phyloP scores from a whole-genome alignment of 2,329 filamentous ascomycete species.

The Cytospora piceicola region DNA sequence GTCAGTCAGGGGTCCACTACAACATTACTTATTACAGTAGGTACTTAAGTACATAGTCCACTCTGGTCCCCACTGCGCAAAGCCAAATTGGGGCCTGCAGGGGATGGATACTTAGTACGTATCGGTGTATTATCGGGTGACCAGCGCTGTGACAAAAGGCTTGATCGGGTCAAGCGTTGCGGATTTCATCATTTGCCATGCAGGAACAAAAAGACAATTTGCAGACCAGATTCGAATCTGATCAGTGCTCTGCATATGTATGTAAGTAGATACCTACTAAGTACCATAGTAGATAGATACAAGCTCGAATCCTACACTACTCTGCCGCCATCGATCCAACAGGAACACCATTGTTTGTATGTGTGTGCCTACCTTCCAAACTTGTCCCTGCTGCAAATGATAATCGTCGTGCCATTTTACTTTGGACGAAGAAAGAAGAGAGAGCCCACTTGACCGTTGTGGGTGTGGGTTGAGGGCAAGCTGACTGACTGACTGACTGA shows the following conservation, averaged over 20 bases:
- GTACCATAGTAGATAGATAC: too few species aligned
- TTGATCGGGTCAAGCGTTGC: not conserved
- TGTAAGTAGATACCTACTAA: not conserved
- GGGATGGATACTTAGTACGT: too few species aligned
- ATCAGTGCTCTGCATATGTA: not conserved
- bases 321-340: not conserved
- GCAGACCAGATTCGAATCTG: constrained; percentile 9
- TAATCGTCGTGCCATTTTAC: not conserved
- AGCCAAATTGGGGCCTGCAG: too few species aligned
- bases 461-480: not conserved
- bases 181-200: not conserved
- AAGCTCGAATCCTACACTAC: not conserved
- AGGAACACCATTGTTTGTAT: not conserved
- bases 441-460: not conserved
- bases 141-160: not conserved
- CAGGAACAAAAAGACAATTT: constrained; percentile 17
- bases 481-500: not conserved
- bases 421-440: not conserved
- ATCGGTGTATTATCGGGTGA: too few species aligned
- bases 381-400: not conserved
- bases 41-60: too few species aligned
- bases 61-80: too few species aligned
- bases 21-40: too few species aligned
- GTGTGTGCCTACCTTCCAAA: not conserved
- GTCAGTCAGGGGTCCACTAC: too few species aligned